Conservation (phyloP, 2,329 filamentous ascomycete genomes). For the Penicillium fuscoglaucum region DNA sequence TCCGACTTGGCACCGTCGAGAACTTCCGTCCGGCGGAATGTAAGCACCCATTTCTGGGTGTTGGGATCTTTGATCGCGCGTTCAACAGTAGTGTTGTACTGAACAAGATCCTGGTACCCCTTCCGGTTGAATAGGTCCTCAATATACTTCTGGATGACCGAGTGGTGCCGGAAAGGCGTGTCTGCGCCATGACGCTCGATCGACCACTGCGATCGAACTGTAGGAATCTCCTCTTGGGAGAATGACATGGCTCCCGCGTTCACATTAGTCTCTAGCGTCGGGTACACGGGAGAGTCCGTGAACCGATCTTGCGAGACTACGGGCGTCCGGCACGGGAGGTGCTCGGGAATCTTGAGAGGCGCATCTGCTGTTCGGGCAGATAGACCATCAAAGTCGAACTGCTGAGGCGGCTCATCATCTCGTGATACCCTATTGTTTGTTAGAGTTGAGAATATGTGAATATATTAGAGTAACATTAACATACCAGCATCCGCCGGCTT, state of each 20-base stretch:
- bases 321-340: constrained; percentile 50
- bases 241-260: constrained; percentile 61
- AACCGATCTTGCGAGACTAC: constrained; percentile 51
- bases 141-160: constrained; percentile 58
- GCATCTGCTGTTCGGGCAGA: constrained; percentile 53
- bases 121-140: constrained; percentile 56
- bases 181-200: constrained; percentile 55
- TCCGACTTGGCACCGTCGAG: constrained; percentile 41
- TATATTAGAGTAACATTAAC: constrained; percentile 27
- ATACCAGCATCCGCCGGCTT: constrained; percentile 63
- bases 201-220: constrained; percentile 43
- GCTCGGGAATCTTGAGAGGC: constrained; percentile 49
- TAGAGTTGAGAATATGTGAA: not conserved
- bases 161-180: constrained; percentile 64
- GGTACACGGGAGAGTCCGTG: constrained; percentile 61
- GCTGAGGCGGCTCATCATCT: constrained; percentile 38
- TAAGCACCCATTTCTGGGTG: constrained; percentile 54
- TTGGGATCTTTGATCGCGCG: constrained; percentile 51
- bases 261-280: constrained; percentile 66
- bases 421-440: constrained; percentile 31
- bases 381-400: constrained; percentile 50
- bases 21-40: constrained; percentile 46
- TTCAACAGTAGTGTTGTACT: constrained; percentile 62
- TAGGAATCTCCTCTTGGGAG: constrained; percentile 56
- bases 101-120: constrained; percentile 52